Evolutionary conservation across 2,329 filamentous ascomycete genomes (phyloP).

Genomic region (Lasiodiplodia gonubiensis): DNA sequence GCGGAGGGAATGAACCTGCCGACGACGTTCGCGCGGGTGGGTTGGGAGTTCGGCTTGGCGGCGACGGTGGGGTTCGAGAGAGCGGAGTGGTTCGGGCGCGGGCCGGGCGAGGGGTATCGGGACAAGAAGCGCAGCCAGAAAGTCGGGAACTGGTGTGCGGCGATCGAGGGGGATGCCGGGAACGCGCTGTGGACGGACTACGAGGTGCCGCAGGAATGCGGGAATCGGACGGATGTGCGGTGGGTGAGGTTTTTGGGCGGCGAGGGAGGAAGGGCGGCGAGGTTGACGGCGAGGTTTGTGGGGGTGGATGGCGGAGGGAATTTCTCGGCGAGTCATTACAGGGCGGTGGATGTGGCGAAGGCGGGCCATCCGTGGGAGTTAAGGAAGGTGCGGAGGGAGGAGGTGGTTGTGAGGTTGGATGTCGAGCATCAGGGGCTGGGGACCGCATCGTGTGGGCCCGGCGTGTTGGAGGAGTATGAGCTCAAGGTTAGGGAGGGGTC

Average conservation of each 20-base stretch:
- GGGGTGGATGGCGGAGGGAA: background rate
- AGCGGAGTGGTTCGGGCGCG: background rate
- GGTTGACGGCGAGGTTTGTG: background rate
- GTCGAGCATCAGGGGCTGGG: conserved; percentile 68
- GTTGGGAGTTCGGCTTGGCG: background rate
- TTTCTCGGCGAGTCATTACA: background rate
- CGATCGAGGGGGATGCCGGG: background rate
- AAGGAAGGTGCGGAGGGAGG: conserved; percentile 53
- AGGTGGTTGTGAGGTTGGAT: conserved; percentile 65
- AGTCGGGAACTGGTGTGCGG: background rate
- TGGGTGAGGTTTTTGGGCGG: conserved; percentile 58
- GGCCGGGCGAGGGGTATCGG: background rate
- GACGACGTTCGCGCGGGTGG: background rate
- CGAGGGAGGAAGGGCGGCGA: too few relatives aligned
- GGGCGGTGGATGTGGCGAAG: conserved; percentile 51
- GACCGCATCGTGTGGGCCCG: conserved; percentile 66
- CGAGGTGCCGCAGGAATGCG: conserved; percentile 72
- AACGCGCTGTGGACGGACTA: conserved; percentile 62
- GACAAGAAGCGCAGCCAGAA: conserved; percentile 68
- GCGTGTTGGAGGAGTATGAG: background rate
- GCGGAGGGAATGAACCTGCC: background rate
- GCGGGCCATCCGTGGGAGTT: conserved; percentile 70
- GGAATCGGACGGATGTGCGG: conserved; percentile 66
- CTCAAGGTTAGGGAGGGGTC: background rate
- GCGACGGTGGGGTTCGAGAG: background rate